Base-by-base conservation (phyloP, 805 yeast genomes). In the Saccharomycopsis sp. region DNA sequence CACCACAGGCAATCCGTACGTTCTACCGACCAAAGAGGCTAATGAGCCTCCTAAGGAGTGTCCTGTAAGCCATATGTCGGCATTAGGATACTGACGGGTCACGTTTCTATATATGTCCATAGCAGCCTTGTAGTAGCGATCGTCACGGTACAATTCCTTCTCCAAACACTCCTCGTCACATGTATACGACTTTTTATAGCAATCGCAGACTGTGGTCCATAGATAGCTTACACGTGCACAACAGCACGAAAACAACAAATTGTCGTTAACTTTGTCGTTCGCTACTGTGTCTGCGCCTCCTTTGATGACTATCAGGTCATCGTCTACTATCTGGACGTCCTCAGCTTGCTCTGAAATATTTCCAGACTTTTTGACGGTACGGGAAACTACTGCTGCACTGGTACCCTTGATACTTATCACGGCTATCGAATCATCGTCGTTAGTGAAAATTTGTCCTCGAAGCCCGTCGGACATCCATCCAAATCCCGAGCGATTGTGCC, bases 141-240 rank as follows among this genome's bases (percentile, higher is more conserved):
- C 97, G 61, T 83, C 83, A 44, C 87, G 73, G 67, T 81, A 75
- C 53, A 91, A 71, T 66, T 89, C 96, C 54, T 73, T 75, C 68
- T 91, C 97, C 24, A 94, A 72, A 67, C 99, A 94, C 59, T 79
- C 79, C 70, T 90, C 94, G 70, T 91, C 85, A 71, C 99, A 94
- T 0, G 92, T 88, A 70, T 89, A 89, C 0, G 95, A 80, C 55
- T 80, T 82, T 61, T 83, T 81, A 67, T 86, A 92, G 68, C 99
- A 94, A 70, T 91, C 97, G 72, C 99, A 94, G 0, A 91, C 98
- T 0, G 97, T 87, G 5, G 86, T 82, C 99, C 98, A 94, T 71
- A 89, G 71, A 63, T 90, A 91, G 44, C 94, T 82, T 1, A 92
- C 86, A 44, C 97, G 78, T 0, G 97, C 98, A 73, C 99, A 94